These are phyloP conservation scores for Coccomyxa sp. DNA, from an alignment of 139 green algal genomes.

Conservation along the genomic window DNA sequence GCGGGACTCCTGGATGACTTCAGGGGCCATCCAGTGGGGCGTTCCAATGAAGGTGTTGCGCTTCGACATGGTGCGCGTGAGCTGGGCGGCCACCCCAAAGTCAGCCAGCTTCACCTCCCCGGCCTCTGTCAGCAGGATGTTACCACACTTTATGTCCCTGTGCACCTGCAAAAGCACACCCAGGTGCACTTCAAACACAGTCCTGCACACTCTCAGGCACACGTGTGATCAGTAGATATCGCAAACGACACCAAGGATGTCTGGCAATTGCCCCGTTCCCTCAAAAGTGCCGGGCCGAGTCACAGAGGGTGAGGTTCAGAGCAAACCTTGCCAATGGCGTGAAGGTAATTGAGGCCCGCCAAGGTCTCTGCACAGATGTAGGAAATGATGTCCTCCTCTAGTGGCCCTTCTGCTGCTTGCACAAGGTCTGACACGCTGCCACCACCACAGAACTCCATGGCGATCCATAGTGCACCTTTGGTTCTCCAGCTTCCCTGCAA, in stretches of 20 bases:
- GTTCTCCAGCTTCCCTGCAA: slow-evolving; percentile 62
- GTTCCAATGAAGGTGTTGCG: slow-evolving; percentile 96
- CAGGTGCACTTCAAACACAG: no score
- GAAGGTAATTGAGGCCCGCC: slow-evolving; percentile 82
- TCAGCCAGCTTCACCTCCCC: slow-evolving; percentile 81
- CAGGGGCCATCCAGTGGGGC: slow-evolving; percentile 95
- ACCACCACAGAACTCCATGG: slow-evolving; percentile 97
- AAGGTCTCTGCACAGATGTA: slow-evolving; percentile 85
- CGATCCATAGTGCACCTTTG: slow-evolving; percentile 81
- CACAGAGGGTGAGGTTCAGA: background rate
- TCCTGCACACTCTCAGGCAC: background rate
- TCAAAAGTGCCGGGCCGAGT: no score
- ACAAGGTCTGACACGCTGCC: slow-evolving; percentile 89
- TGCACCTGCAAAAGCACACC: slow-evolving; percentile 55
- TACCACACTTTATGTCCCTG: slow-evolving; percentile 95
- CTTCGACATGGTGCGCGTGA: slow-evolving; percentile 84
- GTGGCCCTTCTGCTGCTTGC: slow-evolving; percentile 28
- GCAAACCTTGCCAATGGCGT: slow-evolving; percentile 66
- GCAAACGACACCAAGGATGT: no score
- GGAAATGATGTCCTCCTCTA: slow-evolving; percentile 76
- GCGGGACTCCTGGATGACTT: slow-evolving; percentile 85
- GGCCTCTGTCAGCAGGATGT: slow-evolving; percentile 84
- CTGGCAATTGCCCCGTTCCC: no score
- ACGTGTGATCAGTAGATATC: background rate
- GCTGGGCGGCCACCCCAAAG: slow-evolving; percentile 75